phyloP scores from a whole-genome alignment of 176 grass and related monocot species.

The Calamus simplicifolius region DNA sequence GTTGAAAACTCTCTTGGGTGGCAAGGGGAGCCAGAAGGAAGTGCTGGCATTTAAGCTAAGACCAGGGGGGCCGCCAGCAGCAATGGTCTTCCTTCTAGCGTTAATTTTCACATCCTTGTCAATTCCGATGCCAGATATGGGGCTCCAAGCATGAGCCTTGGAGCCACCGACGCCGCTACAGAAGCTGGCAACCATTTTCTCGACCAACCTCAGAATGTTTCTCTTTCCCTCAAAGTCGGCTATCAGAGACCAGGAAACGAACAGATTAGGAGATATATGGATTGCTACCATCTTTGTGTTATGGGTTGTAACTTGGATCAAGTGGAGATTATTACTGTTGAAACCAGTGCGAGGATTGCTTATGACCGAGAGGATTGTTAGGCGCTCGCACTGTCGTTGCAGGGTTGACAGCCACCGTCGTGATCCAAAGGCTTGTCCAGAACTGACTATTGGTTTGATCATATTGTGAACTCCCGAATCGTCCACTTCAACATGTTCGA shows the following conservation, averaged over 20 bases:
- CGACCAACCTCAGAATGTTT: slow-evolving; percentile 38
- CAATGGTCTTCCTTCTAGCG: slow-evolving; percentile 15
- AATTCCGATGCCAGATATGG: slow-evolving; percentile 22
- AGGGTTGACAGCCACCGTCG: slow-evolving; percentile 32
- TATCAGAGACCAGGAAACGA: slow-evolving; percentile 9
- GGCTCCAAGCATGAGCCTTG: slow-evolving; percentile 20
- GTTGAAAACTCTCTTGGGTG: slow-evolving; percentile 27
- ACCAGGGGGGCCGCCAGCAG: neutral
- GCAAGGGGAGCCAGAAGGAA: slow-evolving; percentile 33
- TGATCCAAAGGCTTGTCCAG: slow-evolving; percentile 45
- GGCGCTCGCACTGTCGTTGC: slow-evolving; percentile 32
- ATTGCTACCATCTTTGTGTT: neutral
- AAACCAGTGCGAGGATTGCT: slow-evolving; percentile 10
- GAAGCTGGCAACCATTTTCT: slow-evolving; percentile 32
- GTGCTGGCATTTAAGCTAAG: slow-evolving; percentile 23
- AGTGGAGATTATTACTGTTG: neutral
- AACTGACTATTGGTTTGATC: slow-evolving; percentile 21
- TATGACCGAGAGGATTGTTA: slow-evolving; percentile 26
- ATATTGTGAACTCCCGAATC: slow-evolving; percentile 19
- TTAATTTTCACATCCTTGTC: slow-evolving; percentile 32
- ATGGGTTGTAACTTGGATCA: neutral
- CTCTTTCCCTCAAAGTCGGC: slow-evolving; percentile 27
- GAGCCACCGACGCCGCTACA: slow-evolving; percentile 20
- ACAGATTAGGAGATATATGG: neutral
- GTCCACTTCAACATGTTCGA: slow-evolving; percentile 55